These are phyloP conservation scores for Mycogone perniciosa DNA, from an alignment of 2,329 filamentous ascomycete species.

Conservation along the genomic window DNA sequence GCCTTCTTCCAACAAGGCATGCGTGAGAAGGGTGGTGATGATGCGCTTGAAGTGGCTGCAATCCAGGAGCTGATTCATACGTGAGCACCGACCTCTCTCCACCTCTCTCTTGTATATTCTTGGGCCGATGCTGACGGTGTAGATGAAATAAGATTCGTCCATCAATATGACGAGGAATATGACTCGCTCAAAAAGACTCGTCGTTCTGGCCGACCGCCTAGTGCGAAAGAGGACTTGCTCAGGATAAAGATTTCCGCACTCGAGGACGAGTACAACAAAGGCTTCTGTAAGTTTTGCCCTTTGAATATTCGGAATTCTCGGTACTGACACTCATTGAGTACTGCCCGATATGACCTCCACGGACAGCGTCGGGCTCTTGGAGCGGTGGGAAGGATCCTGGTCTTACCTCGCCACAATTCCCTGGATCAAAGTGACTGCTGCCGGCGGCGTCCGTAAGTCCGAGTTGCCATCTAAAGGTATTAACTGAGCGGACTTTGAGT, in stretches of 20 bases:
- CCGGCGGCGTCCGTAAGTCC: slow-evolving; percentile 59
- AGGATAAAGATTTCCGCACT: slow-evolving; percentile 64
- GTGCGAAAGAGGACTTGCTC: slow-evolving; percentile 69
- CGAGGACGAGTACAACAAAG: slow-evolving; percentile 72
- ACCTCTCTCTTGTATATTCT: slow-evolving; percentile 6
- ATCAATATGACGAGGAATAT: slow-evolving; percentile 66
- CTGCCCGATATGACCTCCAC: slow-evolving; percentile 69
- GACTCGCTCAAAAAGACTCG: slow-evolving; percentile 59
- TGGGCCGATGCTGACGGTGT: slow-evolving; percentile 21
- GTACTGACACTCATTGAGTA: slow-evolving; percentile 34
- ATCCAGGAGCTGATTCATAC: slow-evolving; percentile 56
- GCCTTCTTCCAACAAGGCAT: slow-evolving; percentile 64
- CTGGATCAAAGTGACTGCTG: slow-evolving; percentile 67
- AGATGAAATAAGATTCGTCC: slow-evolving; percentile 46
- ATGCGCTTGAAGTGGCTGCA: slow-evolving; percentile 46
- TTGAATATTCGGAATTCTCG: not conserved
- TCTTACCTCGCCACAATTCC: slow-evolving; percentile 66
- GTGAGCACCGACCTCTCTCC: slow-evolving; percentile 35
- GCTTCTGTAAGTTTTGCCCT: slow-evolving; percentile 58
- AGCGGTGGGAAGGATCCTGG: slow-evolving; percentile 80
- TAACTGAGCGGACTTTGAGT: slow-evolving; percentile 13
- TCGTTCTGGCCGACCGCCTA: slow-evolving; percentile 72
- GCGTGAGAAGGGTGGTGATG: slow-evolving; percentile 39
- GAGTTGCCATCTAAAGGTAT: slow-evolving; percentile 63
- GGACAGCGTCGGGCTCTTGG: slow-evolving; percentile 58